phyloP scores from a whole-genome alignment of 352 stramenopile genomes.

The Phytophthora syringae region DNA sequence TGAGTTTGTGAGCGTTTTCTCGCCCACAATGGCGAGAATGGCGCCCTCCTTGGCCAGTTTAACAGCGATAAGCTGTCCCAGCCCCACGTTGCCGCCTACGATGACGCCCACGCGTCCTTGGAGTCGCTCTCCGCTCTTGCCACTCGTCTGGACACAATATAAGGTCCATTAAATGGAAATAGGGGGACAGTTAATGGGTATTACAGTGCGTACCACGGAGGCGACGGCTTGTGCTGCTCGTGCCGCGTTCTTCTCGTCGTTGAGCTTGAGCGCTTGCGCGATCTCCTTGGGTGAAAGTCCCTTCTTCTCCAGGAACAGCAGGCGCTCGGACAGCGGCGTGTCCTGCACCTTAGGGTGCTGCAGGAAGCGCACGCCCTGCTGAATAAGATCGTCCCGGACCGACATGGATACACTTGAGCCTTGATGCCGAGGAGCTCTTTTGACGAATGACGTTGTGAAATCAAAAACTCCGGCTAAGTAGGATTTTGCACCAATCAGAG shows the following conservation, averaged over 20 bases:
- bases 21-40: slow-evolving; percentile 58
- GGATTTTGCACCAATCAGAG: no score
- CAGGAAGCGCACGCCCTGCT: slow-evolving; percentile 80
- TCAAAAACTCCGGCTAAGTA: no score
- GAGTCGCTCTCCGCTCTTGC: slow-evolving; percentile 59
- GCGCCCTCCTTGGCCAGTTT: slow-evolving; percentile 70
- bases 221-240: slow-evolving; percentile 58
- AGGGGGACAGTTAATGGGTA: background rate
- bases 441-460: no score
- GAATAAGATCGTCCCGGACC: slow-evolving; percentile 65
- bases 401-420: slow-evolving; percentile 23
- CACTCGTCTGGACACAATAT: slow-evolving; percentile 45
- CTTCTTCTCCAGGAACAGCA: slow-evolving; percentile 83
- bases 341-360: slow-evolving; percentile 81
- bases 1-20: slow-evolving; percentile 18
- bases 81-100: slow-evolving; percentile 60
- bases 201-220: slow-evolving; percentile 50
- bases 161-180: slow-evolving; percentile 13
- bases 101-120: slow-evolving; percentile 66
- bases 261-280: slow-evolving; percentile 64
- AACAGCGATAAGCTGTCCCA: slow-evolving; percentile 69
- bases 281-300: slow-evolving; percentile 74
- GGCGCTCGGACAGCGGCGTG: slow-evolving; percentile 72
- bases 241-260: slow-evolving; percentile 67
- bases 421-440: no score